Evolutionary conservation across 306 rosid genomes (phyloP), one percentile per base, ranked within the genome.

Genomic region (Cicer yamashitae): DNA sequence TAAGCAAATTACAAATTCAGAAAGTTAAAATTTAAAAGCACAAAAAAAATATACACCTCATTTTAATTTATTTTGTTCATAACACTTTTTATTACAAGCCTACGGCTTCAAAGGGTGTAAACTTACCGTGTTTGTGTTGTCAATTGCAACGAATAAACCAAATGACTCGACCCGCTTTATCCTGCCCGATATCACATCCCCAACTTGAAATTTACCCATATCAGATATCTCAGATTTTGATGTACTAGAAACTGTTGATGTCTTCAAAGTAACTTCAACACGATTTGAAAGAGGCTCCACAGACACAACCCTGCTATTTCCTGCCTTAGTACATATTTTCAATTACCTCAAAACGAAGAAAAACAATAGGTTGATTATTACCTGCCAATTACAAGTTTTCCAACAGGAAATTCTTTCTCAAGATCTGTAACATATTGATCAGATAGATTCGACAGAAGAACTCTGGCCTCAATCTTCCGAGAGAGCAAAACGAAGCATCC

Each of bases 401-500:
- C 97, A 70, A 88, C 66, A 10, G 99, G 96, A 73, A 87, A 94
- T 45, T 91, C 93, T 64, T 88, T 87, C 77, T 70, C 93, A 0
- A 82, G 97, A 81, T 87, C 84, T 45, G 83, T 64, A 50, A 94
- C 82, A 83, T 62, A 94, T 70, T 86, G 87, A 72, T 94, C 86
- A 0, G 96, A 90, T 61, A 94, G 74, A 83, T 94, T 94, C 38
- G 96, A 92, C 62, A 92, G 62, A 34, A 89, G 99, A 84, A 94
- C 73, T 83, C 69, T 94, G 52, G 97, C 99, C 73, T 94, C 99
- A 82, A 91, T 73, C 64, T 87, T 87, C 60, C 97, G 87, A 4
- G 99, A 92, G 40, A 94, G 91, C 22, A 82, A 11, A 75, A 94
- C 86, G 80, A 92, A 94, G 76, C 99, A 94, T 53, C 97, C 99